Base-by-base conservation (phyloP, 2,329 filamentous ascomycete genomes). In the Aspergillus ochraceoroseus region DNA sequence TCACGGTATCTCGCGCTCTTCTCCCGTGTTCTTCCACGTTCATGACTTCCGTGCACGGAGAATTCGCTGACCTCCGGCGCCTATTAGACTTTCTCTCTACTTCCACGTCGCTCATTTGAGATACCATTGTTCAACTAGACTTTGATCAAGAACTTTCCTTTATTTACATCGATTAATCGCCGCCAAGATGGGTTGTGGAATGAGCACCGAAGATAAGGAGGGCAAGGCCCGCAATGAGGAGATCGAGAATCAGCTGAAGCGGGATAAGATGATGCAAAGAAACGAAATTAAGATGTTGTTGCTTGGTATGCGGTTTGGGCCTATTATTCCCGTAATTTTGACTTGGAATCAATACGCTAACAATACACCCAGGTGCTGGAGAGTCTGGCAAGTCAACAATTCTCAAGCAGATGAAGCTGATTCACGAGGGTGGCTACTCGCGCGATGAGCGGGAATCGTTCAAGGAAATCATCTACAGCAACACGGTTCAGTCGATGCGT, bases 251-350 rank as follows among this genome's bases (percentile, higher is more conserved):
- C 90, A 96, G 76, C 76, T 96, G 66, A 96, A 95, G 80, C 80
- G 87, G 68, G 92, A 98, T 66, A 94, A 94, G 73, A 86, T 96
- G 86, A 85, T 94, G 77, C 89, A 95, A 75, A 84, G 90, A 61
- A 98, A 98, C 59, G 92, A 98, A 73, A 98, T 98, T 76, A 98
- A 98, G 80, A 96, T 98, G 92, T 77, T 98, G 59, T 79, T 98
- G 61, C 83, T 98, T 61, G 92, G 92, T 95, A 79, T 64, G 82
- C 22, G 17, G 44, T 43, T 19, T 25, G 12, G 33, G n/a, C 23
- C 15, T 19, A 12, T 13, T 23, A 17, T 27, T 25, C 36, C 31
- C n/a, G n/a, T n/a, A n/a, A n/a, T n/a, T n/a, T n/a, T n/a, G n/a
- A n/a, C n/a, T n/a, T n/a, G n/a, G n/a, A n/a, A n/a, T n/a, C n/a